Evolutionary conservation across 1,139 yeast species (phyloP).

Genomic region (Taphrina communis): DNA sequence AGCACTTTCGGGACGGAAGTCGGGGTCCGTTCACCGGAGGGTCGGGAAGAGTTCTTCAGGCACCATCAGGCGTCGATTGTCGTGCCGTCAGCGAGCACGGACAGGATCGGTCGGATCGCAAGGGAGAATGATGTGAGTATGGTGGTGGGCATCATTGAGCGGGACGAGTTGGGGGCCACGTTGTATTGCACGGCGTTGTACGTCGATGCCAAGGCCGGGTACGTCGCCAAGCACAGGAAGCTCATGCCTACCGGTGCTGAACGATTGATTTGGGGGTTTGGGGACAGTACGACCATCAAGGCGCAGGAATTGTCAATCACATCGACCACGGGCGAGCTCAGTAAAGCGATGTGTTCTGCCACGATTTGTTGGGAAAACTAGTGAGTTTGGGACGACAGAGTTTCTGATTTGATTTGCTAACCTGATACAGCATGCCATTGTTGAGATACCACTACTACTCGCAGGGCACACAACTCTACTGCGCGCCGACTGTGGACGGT

Average conservation of each 20-base stretch:
- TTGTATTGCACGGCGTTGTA: conserved; percentile 22
- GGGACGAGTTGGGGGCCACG: conserved; percentile 23
- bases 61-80: conserved; percentile 6
- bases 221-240: conserved; percentile 30
- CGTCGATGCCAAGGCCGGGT: conserved; percentile 15
- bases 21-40: conserved; percentile 16
- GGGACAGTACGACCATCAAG: conserved; percentile 30
- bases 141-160: conserved; percentile 29
- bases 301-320: conserved; percentile 20
- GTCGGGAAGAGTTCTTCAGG: conserved; percentile 11
- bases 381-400: background rate
- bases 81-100: conserved; percentile 22
- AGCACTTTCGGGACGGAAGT: conserved; percentile 24
- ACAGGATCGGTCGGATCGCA: conserved; percentile 13
- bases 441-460: conserved; percentile 18
- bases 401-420: background rate
- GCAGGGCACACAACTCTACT: conserved; percentile 17
- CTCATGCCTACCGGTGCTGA: conserved; percentile 35
- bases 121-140: conserved; percentile 10
- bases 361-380: conserved; percentile 32
- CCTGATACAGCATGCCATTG: conserved; percentile 1
- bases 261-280: conserved; percentile 30
- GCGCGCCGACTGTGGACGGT: conserved; percentile 32
- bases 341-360: background rate
- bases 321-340: background rate